phyloP scores from a whole-genome alignment of 257 asterid genomes.

The Solanum virginianum region DNA sequence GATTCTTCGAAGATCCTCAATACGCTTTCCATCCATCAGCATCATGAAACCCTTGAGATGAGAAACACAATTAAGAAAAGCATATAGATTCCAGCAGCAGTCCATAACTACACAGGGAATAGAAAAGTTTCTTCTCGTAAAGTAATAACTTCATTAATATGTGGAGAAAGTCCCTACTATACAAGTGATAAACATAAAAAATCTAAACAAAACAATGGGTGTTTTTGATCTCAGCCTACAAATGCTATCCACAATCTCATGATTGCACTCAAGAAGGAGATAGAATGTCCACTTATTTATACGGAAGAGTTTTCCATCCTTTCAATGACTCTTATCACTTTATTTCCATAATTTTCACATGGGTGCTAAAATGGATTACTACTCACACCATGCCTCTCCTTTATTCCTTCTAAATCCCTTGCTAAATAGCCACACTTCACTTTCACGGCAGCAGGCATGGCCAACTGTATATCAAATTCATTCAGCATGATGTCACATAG shows the following conservation, averaged over 20 bases:
- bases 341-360: background rate
- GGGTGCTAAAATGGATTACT: background rate
- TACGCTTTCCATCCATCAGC: conserved; percentile 88
- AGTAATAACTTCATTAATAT: background rate
- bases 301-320: background rate
- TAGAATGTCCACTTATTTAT: background rate
- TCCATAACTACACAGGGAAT: background rate
- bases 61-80: background rate
- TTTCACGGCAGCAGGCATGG: background rate
- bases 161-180: background rate
- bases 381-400: background rate
- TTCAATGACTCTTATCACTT: background rate
- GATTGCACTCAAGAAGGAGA: background rate
- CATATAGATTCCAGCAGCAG: background rate
- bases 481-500: background rate
- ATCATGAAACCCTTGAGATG: conserved; percentile 57
- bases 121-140: background rate
- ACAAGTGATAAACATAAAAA: background rate
- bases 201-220: background rate
- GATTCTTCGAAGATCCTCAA: conserved; percentile 85
- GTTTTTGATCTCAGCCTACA: background rate
- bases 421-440: background rate
- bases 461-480: background rate
- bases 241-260: background rate
- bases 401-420: background rate